Base-by-base conservation (phyloP, 805 yeast genomes). In the Dipodascopsis uninucleata region DNA sequence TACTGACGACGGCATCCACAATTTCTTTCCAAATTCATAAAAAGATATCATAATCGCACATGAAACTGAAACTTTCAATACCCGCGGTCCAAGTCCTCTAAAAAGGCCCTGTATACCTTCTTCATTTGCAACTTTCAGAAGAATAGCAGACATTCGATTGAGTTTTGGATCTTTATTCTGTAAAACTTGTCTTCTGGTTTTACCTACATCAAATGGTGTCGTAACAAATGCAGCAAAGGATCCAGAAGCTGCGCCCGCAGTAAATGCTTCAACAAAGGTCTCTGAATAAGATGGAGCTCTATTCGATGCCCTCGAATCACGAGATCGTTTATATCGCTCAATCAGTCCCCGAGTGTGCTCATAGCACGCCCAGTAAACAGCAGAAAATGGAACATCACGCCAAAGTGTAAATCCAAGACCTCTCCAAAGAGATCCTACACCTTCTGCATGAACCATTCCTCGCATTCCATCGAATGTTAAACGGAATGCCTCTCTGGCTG, bases 31-130 rank as follows among this genome's bases (percentile, higher is more conserved):
- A 34, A 89, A 70, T 63, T 93, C 98, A 62, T 93, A 93, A 31
- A 93, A 82, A 9, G 97, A 86, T 35, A 93, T 88, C 98, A 93
- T 93, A 29, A 93, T 90, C 1, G 98, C 98, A 73, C 98, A 93
- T 12, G 96, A 81, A 8, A 98, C 97, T 0, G 97, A 96, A 22
- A 93, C 84, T 61, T 93, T 93, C 63, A 90, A 67, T 5, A 90
- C 76, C 53, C 98, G 74, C 0, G 97, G 97, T 1, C 77, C 70
- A 29, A 88, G 67, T 0, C 98, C 98, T 28, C 85, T 85, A 60
- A 83, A 93, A n/a, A 93, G 67, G 0, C 97, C 90, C 3, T 71
- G 61, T n/a, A 77, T 36, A 0, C 98, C 98, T 64, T 93, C 98
- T 17, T 68, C 73, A 55, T 64, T 71, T 42, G 77, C 71, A 28